Conservation (phyloP, 1,284 basidiomycete genomes). For the Cystobasidium sp. region DNA sequence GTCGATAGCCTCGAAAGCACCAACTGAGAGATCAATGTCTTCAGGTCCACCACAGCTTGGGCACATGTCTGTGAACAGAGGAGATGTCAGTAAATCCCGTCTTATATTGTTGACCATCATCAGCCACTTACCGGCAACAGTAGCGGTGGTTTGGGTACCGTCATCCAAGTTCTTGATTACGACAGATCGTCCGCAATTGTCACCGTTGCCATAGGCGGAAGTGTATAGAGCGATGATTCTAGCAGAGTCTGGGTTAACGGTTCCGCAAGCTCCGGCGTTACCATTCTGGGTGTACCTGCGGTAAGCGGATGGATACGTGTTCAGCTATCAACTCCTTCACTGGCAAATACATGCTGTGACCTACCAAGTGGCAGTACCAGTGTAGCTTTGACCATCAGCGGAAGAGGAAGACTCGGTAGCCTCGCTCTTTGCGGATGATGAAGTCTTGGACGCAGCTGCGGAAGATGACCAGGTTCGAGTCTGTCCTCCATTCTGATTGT, state of each 20-base stretch:
- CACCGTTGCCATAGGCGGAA: constrained; percentile 21
- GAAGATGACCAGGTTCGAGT: constrained; percentile 8
- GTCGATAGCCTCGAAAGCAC: constrained; percentile 37
- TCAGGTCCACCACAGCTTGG: constrained; percentile 25
- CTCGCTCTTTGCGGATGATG: constrained; percentile 11
- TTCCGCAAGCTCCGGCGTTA: constrained; percentile 41
- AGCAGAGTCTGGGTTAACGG: constrained; percentile 32
- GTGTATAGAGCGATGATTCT: constrained; percentile 43
- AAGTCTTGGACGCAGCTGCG: constrained; percentile 17
- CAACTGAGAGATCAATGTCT: constrained; percentile 41
- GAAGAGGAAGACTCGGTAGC: constrained; percentile 18
- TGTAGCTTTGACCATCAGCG: constrained; percentile 10
- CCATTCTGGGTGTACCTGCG: constrained; percentile 37
- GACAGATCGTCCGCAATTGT: constrained; percentile 34
- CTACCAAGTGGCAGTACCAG: constrained; percentile 36
- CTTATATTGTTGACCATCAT: neutral
- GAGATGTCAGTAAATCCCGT: no score
- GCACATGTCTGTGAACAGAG: constrained; percentile 35
- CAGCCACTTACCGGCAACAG: constrained; percentile 30
- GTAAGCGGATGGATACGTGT: neutral
- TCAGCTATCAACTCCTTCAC: neutral
- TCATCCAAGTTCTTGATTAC: constrained; percentile 41
- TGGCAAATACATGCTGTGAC: neutral
- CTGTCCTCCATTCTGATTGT: neutral
- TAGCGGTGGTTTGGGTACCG: constrained; percentile 33